Base-by-base conservation (phyloP, 305 asterid species). In the Solanum aculeatissimum region DNA sequence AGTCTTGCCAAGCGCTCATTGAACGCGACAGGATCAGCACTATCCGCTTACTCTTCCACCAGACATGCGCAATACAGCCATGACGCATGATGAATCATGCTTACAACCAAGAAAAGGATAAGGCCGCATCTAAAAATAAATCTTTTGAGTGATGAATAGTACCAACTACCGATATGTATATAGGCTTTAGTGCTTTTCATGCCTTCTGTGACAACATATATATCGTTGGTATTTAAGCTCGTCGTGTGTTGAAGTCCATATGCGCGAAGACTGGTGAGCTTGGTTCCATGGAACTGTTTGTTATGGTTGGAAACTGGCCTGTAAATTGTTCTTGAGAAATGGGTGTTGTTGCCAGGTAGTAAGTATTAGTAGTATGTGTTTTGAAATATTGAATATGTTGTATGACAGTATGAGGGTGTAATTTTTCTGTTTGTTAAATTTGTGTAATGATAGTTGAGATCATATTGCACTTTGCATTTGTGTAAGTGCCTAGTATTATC, bases 1-100 rank as follows among this genome's bases (percentile, higher is more conserved):
- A 70, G 87, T 57, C 86, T 95, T 71, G 97, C 92, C 23, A 95
- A 91, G 89, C 91, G 43, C 51, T 90, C 94, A 4, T 60, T 92
- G 69, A 75, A 87, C 82, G 66, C 89, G 78, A 93, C 95, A 7
- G 93, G 95, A 60, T 92, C 98, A 0, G 93, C 89, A 13, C 85
- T 93, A 23, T 89, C 97, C 12, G 88, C 93, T 13, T 93, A 92
- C 88, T 86, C 94, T 45, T 80, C 91, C 81, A 85, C 91, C 45
- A 83, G 90, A 90, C 86, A 86, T 53, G 63, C 86, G 53, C 88
- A 47, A 5, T 84, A 45, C 58, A 84, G 80, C 13, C 80, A 74
- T 19, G 58, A 45, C 1, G 14, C 66, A 0, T 78, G 88, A 11
- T 75, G 88, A 11, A 86, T 81, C 53, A 86, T 85, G 60, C 19